These are phyloP conservation scores for Colletotrichum cuscutae DNA, from an alignment of 2,329 filamentous ascomycete genomes.

Conservation along the genomic window DNA sequence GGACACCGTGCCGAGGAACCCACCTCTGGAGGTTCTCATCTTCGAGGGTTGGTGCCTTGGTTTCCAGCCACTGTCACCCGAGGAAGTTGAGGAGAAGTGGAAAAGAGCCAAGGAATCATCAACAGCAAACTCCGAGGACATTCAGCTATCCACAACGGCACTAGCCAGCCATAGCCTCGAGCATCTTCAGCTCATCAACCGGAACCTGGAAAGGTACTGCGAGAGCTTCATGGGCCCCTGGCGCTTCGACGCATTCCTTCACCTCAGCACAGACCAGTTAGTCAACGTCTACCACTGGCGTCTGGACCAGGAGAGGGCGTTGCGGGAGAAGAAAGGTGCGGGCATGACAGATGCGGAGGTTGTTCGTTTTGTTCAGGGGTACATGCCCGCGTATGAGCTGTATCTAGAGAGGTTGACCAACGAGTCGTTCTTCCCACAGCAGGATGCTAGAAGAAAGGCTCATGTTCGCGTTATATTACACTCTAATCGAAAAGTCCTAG, in stretches of 20 bases:
- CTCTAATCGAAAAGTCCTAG: constrained; percentile 12
- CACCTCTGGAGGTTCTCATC: constrained; percentile 25
- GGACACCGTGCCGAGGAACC: constrained; percentile 19
- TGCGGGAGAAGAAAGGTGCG: constrained; percentile 30
- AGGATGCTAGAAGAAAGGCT: not conserved
- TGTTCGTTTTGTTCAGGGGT: constrained; percentile 30
- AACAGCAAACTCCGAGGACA: not conserved
- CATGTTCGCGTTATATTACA: constrained; percentile 26
- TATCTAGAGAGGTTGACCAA: constrained; percentile 20
- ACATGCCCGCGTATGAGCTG: constrained; percentile 33
- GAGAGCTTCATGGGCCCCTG: constrained; percentile 31
- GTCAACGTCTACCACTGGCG: constrained; percentile 32
- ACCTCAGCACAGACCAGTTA: constrained; percentile 25
- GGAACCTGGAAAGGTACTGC: constrained; percentile 30
- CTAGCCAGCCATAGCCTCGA: constrained; percentile 17
- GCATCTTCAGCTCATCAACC: constrained; percentile 26
- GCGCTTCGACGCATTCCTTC: constrained; percentile 29
- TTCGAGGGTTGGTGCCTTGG: constrained; percentile 34
- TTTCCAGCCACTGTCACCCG: constrained; percentile 14
- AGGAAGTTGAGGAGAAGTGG: constrained; percentile 22
- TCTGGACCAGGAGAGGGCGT: constrained; percentile 26
- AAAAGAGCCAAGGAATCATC: constrained; percentile 3
- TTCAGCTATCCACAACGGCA: constrained; percentile 20
- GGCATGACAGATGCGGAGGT: constrained; percentile 30
- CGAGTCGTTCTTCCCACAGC: constrained; percentile 6